Evolutionary conservation across 2,329 filamentous ascomycete species (phyloP), one percentile per base, ranked within the genome.

Genomic region (Nannizzia gypsea): DNA sequence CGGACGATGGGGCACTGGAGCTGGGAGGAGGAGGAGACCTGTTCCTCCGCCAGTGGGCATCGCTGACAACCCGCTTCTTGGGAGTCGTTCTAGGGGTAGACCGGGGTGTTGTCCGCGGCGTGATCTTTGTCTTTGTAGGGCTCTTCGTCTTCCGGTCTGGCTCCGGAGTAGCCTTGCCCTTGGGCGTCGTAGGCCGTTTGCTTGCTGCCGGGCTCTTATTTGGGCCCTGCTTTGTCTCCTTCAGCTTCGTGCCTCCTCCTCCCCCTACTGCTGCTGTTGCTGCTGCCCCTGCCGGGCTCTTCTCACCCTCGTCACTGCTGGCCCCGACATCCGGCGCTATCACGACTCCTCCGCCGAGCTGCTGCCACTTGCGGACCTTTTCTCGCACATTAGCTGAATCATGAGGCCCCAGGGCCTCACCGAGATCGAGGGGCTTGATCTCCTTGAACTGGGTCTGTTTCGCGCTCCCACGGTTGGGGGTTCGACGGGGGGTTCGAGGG

Each of bases 61-160:
- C 92, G 71, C 91, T 96, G 63, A 96, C 84, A 59, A 97, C 89
- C 64, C 91, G 84, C 79, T 95, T 96, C 75, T 89, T 90, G 15
- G 92, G 92, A 52, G 89, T 83, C 56, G 78, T 83, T 31, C 34
- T 58, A 9, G 36, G 54, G 5, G 31, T 36, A 36, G 31, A 36
- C 31, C 31, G 31, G 13, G 31, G 31, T 36, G 31, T 36, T 62
- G 71, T 72, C 67, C 46, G 69, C 64, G 58, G 69, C 62, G 38
- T 61, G 26, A 24, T 62, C 58, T 60, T 64, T 24, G 60, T 57
- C 60, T 34, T 60, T 13, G 54, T 38, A 24, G 31, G 38, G 11
- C 22, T 52, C 26, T 24, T 11, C 8, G 48, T 58, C 28, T 55
- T 60, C 63, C 52, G 63, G 60, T 57, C 56, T 60, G 36, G 38